Evolutionary conservation across 2,329 filamentous ascomycete genomes (phyloP).

Genomic region (Sporothrix brunneoviolacea): DNA sequence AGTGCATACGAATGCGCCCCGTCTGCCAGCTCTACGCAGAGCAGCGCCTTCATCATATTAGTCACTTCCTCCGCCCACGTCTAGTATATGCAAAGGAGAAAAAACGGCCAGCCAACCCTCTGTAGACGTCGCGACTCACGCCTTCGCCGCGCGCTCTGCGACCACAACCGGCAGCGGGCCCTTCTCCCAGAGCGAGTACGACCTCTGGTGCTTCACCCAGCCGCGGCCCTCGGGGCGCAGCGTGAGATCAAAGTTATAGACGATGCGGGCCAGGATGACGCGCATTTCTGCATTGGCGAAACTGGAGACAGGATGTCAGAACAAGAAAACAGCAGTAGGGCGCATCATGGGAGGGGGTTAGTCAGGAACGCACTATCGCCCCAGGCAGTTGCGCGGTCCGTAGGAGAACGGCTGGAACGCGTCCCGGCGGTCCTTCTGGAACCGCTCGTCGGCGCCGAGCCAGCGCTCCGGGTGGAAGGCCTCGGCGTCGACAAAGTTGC

Average conservation of each 20-base stretch:
- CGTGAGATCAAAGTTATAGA: slow-evolving; percentile 44
- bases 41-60: no score
- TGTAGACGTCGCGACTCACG: no score
- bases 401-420: slow-evolving; percentile 42
- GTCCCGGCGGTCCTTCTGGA: slow-evolving; percentile 34
- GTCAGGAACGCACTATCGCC: slow-evolving; percentile 35
- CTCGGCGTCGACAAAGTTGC: slow-evolving; percentile 32
- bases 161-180: slow-evolving; percentile 25
- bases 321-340: neutral
- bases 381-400: slow-evolving; percentile 45
- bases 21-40: no score
- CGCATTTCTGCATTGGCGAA: slow-evolving; percentile 46
- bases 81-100: no score
- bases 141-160: neutral
- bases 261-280: slow-evolving; percentile 38
- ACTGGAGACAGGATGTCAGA: slow-evolving; percentile 22
- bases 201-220: slow-evolving; percentile 34
- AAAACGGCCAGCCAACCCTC: no score
- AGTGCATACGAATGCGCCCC: no score
- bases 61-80: no score
- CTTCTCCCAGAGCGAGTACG: slow-evolving; percentile 37
- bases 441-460: slow-evolving; percentile 31
- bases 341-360: neutral
- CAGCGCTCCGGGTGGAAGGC: slow-evolving; percentile 44
- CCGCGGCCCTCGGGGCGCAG: slow-evolving; percentile 30